Percentiles rank a stretch among this genome's conserved stretches.
Conservation (phyloP, 495 filamentous ascomycete genomes). For the Rhypophila decipiens region DNA sequence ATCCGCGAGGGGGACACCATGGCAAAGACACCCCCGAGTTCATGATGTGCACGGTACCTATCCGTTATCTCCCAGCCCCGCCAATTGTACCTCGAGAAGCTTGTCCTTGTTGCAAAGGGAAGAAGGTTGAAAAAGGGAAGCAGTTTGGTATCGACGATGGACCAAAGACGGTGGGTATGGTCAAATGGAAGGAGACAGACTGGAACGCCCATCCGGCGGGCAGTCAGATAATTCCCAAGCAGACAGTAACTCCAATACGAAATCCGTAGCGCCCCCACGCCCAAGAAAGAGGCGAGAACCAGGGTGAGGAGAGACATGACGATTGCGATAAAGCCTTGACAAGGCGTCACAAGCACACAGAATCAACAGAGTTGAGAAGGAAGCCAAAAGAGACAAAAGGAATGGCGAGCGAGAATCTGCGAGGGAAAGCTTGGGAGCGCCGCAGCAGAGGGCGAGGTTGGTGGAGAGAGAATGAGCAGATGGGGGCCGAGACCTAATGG, state of each 20-base stretch:
- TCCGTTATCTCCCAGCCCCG: constrained; percentile 31
- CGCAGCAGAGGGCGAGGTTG: too few relatives aligned
- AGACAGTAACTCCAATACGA: neutral
- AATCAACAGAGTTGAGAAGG: too few relatives aligned
- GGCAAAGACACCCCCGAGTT: constrained; percentile 36
- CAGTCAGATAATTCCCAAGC: constrained; percentile 16
- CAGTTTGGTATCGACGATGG: constrained; percentile 20
- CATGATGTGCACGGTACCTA: constrained; percentile 29
- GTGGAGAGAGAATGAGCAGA: too few relatives aligned
- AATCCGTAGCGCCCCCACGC: neutral
- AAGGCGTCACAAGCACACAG: too few relatives aligned
- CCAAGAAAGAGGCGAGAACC: too few relatives aligned
- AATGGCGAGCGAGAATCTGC: too few relatives aligned
- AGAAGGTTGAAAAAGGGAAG: constrained; percentile 14
- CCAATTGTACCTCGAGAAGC: constrained; percentile 26
- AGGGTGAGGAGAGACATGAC: too few relatives aligned
- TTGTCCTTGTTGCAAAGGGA: constrained; percentile 19
- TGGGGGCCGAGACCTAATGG: too few relatives aligned
- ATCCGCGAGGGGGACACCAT: constrained; percentile 36
- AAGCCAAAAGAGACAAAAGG: too few relatives aligned
- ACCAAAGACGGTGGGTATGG: constrained; percentile 22
- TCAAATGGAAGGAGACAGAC: constrained; percentile 31
- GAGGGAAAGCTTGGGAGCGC: too few relatives aligned
- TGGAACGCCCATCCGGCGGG: constrained; percentile 28
- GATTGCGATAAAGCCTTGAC: too few relatives aligned